These are phyloP conservation scores for Brassica cretica DNA, from an alignment of 345 rosid genomes.

Conservation along the genomic window DNA sequence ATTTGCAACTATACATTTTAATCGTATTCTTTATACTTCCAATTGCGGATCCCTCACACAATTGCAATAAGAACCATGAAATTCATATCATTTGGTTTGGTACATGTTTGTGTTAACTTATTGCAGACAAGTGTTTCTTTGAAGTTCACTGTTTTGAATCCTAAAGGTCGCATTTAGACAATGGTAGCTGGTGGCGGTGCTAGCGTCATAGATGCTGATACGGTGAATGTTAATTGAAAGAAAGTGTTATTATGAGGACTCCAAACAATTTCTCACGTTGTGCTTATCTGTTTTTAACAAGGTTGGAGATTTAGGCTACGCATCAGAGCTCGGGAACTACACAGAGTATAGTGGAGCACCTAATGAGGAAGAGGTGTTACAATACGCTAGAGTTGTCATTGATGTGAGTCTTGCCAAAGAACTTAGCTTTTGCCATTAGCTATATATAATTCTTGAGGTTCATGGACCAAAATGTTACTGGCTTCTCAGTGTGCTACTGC, in stretches of 20 bases:
- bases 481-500: slow-evolving; percentile 81
- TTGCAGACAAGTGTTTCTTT: slow-evolving; percentile 92
- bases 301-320: slow-evolving; percentile 99
- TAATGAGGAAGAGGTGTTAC: slow-evolving; percentile 93
- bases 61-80: no score
- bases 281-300: slow-evolving; percentile 34
- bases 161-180: slow-evolving; percentile 96
- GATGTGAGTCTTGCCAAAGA: slow-evolving; percentile 58
- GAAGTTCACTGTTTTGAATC: slow-evolving; percentile 92
- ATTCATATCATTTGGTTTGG: no score
- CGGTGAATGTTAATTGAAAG: slow-evolving; percentile 46
- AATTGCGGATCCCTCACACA: background rate
- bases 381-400: slow-evolving; percentile 94
- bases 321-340: slow-evolving; percentile 93
- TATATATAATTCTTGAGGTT: background rate
- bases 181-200: slow-evolving; percentile 99
- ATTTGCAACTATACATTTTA: background rate
- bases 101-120: background rate
- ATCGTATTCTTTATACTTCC: background rate
- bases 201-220: slow-evolving; percentile 96
- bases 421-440: slow-evolving; percentile 3
- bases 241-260: background rate
- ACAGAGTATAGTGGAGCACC: slow-evolving; percentile 99
- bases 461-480: background rate
- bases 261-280: slow-evolving; percentile 3